phyloP scores from a whole-genome alignment of 169 alveolate species.

The Fabrea salina region DNA sequence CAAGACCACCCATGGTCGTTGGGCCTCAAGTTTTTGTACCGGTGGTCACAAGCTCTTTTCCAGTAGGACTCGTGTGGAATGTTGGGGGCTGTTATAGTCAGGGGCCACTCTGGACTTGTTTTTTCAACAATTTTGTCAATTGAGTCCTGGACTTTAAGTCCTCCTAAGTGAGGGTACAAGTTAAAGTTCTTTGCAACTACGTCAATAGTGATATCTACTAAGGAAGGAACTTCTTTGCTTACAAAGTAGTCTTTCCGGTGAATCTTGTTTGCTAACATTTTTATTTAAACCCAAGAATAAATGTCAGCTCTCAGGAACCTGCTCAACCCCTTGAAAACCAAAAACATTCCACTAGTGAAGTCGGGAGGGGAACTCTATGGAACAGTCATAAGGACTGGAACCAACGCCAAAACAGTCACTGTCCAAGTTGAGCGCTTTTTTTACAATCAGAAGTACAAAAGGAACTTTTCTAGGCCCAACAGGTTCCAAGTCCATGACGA shows the following conservation, averaged over 20 bases:
- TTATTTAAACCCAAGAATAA: too few relatives aligned
- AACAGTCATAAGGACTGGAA: conserved; percentile 40
- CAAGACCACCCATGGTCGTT: conserved; percentile 52
- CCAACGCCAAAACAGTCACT: conserved; percentile 41
- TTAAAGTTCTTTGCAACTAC: conserved; percentile 49
- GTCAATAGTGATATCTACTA: conserved; percentile 46
- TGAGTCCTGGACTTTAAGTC: conserved; percentile 35
- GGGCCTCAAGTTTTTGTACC: conserved; percentile 27
- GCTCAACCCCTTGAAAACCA: conserved; percentile 29
- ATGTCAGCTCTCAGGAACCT: conserved; percentile 47
- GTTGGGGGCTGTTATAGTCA: conserved; percentile 45
- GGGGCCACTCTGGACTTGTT: conserved; percentile 22
- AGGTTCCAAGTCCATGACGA: conserved; percentile 41
- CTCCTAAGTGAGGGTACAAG: conserved; percentile 44
- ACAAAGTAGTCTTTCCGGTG: conserved; percentile 30
- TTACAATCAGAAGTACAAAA: conserved; percentile 33
- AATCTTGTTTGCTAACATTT: conserved; percentile 30
- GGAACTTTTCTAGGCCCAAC: not conserved
- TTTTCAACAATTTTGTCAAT: conserved; percentile 31
- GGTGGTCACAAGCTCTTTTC: conserved; percentile 38
- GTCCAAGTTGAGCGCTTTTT: conserved; percentile 38
- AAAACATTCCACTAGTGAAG: conserved; percentile 23
- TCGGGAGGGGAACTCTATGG: conserved; percentile 47
- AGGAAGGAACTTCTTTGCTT: conserved; percentile 39
- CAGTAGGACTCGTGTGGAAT: conserved; percentile 47